Conservation (phyloP, 371 early-diverging fungal species). For the Actinomortierella wolfii region DNA sequence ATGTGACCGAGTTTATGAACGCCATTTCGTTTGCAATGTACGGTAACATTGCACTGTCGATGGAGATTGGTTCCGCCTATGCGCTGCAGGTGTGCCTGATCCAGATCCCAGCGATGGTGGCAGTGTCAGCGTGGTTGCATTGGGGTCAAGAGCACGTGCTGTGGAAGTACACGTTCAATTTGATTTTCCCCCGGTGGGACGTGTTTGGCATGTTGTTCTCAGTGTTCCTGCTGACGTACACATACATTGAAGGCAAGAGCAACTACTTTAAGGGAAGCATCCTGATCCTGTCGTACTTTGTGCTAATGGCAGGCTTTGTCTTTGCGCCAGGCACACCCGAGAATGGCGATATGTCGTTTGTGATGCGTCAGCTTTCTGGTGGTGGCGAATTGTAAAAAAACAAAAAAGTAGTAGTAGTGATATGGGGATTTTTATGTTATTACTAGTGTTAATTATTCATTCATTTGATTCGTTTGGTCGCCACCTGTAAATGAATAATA, state of each 20-base stretch:
- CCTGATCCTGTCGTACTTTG: slow-evolving; percentile 80
- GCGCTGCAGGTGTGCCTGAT: slow-evolving; percentile 94
- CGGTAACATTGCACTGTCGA: slow-evolving; percentile 91
- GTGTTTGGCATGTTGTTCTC: slow-evolving; percentile 84
- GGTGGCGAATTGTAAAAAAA: no score
- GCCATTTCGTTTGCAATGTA: slow-evolving; percentile 94
- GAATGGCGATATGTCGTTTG: slow-evolving; percentile 18
- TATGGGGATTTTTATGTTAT: no score
- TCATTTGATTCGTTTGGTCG: no score
- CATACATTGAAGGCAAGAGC: slow-evolving; percentile 92
- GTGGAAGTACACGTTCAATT: slow-evolving; percentile 59
- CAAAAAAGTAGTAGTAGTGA: no score
- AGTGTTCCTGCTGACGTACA: slow-evolving; percentile 85
- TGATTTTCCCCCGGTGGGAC: slow-evolving; percentile 95
- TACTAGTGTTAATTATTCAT: no score
- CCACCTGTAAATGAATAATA: no score
- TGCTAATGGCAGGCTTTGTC: slow-evolving; percentile 80
- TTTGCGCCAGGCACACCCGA: slow-evolving; percentile 63
- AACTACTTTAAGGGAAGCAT: slow-evolving; percentile 97
- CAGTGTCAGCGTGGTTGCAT: slow-evolving; percentile 77
- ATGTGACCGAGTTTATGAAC: slow-evolving; percentile 96
- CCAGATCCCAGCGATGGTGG: slow-evolving; percentile 93
- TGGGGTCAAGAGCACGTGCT: slow-evolving; percentile 42
- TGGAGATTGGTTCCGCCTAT: slow-evolving; percentile 97
- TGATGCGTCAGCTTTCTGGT: no score